These are phyloP conservation scores for Pythium diclinum DNA, from an alignment of 352 stramenopile species.

Conservation along the genomic window DNA sequence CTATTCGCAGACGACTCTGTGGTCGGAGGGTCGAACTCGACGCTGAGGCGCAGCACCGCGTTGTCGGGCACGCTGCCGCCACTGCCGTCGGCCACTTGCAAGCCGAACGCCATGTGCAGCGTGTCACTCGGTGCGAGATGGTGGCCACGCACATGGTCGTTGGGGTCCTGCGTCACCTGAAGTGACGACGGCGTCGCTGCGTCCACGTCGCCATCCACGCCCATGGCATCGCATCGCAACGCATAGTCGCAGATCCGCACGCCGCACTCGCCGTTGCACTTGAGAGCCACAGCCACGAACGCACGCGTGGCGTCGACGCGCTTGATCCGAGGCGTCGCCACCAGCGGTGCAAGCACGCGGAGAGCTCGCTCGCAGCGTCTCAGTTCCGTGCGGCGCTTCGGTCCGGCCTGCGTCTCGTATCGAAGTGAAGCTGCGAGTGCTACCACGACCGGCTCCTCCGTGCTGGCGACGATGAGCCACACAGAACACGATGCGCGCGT, in stretches of 20 bases:
- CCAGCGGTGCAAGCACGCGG: conserved; percentile 12
- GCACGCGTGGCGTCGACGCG: conserved; percentile 15
- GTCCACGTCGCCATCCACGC: neutral
- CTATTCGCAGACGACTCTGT: neutral
- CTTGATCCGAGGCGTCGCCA: conserved; percentile 10
- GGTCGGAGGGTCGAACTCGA: conserved; percentile 16
- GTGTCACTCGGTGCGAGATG: conserved; percentile 15
- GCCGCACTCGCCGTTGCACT: conserved; percentile 21
- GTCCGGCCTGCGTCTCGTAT: conserved; percentile 14
- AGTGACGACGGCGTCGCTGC: neutral
- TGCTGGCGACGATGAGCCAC: conserved; percentile 24
- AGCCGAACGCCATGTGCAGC: conserved; percentile 24
- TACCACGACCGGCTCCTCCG: conserved; percentile 4
- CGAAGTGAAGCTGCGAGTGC: conserved; percentile 19
- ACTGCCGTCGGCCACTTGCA: conserved; percentile 1
- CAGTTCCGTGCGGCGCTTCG: conserved; percentile 22
- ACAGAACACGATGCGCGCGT: conserved; percentile 11
- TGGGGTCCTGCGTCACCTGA: conserved; percentile 20
- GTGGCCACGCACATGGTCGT: conserved; percentile 17
- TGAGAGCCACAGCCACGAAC: conserved; percentile 21
- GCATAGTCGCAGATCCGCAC: conserved; percentile 20
- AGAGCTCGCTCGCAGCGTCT: conserved; percentile 24
- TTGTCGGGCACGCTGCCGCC: neutral
- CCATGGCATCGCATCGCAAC: conserved; percentile 8
- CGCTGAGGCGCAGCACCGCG: conserved; percentile 10